Evolutionary conservation across 805 yeast species (phyloP).

Genomic region (Metschnikowia similis): DNA sequence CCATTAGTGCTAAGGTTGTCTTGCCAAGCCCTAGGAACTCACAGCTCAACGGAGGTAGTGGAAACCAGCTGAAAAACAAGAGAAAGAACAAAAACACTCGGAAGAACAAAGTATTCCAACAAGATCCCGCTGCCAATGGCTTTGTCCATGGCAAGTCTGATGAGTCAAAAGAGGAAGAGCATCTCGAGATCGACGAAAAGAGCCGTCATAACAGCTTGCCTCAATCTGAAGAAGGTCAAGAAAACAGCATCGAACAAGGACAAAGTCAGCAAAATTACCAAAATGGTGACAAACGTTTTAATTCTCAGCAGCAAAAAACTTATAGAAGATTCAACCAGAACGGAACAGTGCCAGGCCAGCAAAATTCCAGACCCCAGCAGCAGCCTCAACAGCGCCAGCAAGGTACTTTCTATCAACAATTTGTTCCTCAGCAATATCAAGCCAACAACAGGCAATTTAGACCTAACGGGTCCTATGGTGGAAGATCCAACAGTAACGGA

Average conservation of each 20-base stretch:
- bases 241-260: constrained; percentile 6
- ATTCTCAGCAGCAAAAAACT: constrained; percentile 21
- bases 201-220: background rate
- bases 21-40: constrained; percentile 34
- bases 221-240: constrained; percentile 8
- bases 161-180: constrained; percentile 8
- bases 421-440: constrained; percentile 25
- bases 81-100: constrained; percentile 23
- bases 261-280: constrained; percentile 9
- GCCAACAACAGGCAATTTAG: constrained; percentile 27
- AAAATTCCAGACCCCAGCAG: constrained; percentile 16
- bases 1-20: constrained; percentile 39
- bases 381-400: constrained; percentile 19
- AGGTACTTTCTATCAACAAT: constrained; percentile 26
- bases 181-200: constrained; percentile 5
- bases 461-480: constrained; percentile 15
- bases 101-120: constrained; percentile 13
- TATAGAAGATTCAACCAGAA: constrained; percentile 26
- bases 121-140: constrained; percentile 7
- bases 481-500: constrained; percentile 20
- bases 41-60: constrained; percentile 15
- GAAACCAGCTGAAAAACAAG: constrained; percentile 23
- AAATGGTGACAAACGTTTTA: constrained; percentile 10
- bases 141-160: constrained; percentile 11
- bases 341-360: constrained; percentile 18